phyloP scores from a whole-genome alignment of 169 alveolate species.

The Plasmodium inui region DNA sequence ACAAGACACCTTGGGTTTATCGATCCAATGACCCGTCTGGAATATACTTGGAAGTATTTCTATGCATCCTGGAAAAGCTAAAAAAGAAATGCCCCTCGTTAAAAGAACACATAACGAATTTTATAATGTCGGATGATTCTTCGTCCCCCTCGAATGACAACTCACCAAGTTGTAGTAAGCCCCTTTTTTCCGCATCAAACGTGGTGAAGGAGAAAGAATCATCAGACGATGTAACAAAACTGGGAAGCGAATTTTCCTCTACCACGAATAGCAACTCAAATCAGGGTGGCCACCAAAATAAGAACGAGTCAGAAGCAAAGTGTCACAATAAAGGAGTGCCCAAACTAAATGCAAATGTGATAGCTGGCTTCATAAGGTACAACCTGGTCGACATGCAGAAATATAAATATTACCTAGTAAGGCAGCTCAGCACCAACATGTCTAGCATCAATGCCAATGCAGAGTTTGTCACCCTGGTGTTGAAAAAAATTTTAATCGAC shows the following conservation, averaged over 20 bases:
- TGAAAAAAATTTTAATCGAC: slow-evolving; percentile 66
- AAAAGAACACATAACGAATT: slow-evolving; percentile 58
- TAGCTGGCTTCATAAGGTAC: slow-evolving; percentile 62
- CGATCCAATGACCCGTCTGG: slow-evolving; percentile 34
- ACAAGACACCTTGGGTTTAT: slow-evolving; percentile 11
- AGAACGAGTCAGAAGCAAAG: neutral
- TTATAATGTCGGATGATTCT: slow-evolving; percentile 2
- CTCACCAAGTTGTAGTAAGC: neutral
- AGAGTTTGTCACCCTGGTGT: slow-evolving; percentile 21
- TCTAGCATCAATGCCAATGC: neutral
- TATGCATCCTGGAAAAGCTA: slow-evolving; percentile 74
- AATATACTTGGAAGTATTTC: slow-evolving; percentile 68
- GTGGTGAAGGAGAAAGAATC: neutral
- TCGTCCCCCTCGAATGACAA: neutral
- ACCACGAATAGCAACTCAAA: neutral
- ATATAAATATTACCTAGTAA: slow-evolving; percentile 45
- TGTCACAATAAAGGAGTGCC: neutral
- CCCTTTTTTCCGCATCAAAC: neutral
- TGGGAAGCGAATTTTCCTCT: slow-evolving; percentile 4
- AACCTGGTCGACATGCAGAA: slow-evolving; percentile 48
- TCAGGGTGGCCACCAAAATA: neutral
- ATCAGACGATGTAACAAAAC: neutral
- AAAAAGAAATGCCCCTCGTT: slow-evolving; percentile 52
- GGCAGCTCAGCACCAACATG: neutral
- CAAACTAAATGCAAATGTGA: slow-evolving; percentile 53